Evolutionary conservation across 169 alveolate genomes (phyloP).

Genomic region (Eimeria tenella): DNA sequence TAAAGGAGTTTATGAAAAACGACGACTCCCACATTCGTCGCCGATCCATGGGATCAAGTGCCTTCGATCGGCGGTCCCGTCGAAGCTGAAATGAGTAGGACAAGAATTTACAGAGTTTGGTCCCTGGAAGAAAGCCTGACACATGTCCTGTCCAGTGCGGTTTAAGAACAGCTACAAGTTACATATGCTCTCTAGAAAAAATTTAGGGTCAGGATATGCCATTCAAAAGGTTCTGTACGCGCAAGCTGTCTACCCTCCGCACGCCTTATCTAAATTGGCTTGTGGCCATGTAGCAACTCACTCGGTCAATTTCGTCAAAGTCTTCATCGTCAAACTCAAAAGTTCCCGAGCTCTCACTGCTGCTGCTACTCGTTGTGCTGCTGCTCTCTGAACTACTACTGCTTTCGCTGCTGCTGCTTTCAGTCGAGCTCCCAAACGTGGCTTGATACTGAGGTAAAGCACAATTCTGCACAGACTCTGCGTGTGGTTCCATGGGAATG

Average conservation of each 20-base stretch:
- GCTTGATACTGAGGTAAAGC: constrained; percentile 41
- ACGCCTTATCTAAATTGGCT: no score
- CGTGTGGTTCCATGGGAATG: no score
- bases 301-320: constrained; percentile 71
- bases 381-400: constrained; percentile 31
- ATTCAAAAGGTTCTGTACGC: no score
- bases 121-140: no score
- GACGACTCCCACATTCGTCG: constrained; percentile 80
- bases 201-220: no score
- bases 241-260: no score
- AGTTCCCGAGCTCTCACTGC: constrained; percentile 61
- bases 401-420: constrained; percentile 55
- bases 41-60: constrained; percentile 72
- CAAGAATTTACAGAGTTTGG: neutral
- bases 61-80: constrained; percentile 41
- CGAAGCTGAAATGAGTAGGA: constrained; percentile 50
- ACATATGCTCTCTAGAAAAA: no score
- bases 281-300: neutral
- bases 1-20: constrained; percentile 70
- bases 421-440: constrained; percentile 50
- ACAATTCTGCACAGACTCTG: no score
- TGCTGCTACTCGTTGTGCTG: constrained; percentile 49
- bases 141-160: no score
- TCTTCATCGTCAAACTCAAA: constrained; percentile 79
- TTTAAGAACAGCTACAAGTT: no score